phyloP scores from a whole-genome alignment of 2,329 filamentous ascomycete genomes.

The Aaosphaeria arxii region DNA sequence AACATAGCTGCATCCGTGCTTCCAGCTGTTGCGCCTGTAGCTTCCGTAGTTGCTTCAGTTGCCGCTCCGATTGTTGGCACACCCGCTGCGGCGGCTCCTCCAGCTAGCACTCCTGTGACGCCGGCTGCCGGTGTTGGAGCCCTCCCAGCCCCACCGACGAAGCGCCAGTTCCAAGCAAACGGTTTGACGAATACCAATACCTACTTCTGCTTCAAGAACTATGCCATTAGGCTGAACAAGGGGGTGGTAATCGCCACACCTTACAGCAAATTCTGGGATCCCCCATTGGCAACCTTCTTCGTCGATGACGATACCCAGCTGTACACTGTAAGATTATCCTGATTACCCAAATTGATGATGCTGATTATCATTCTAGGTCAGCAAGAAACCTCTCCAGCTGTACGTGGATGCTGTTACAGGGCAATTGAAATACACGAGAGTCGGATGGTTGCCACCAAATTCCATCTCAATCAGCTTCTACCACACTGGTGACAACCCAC shows the following conservation, averaged over 20 bases:
- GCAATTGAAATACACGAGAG: conserved; percentile 20
- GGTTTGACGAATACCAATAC: too few species aligned
- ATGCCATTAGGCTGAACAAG: conserved; percentile 20
- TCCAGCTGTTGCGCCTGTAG: too few species aligned
- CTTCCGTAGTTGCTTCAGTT: too few species aligned
- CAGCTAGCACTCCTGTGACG: too few species aligned
- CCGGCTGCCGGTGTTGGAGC: too few species aligned
- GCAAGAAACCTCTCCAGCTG: conserved; percentile 24
- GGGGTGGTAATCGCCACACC: conserved; percentile 25
- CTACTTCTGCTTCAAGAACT: conserved; percentile 8
- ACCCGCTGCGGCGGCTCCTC: too few species aligned
- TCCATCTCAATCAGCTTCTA: conserved; percentile 21
- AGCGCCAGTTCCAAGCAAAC: too few species aligned
- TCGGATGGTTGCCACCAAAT: conserved; percentile 21
- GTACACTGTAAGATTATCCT: conserved; percentile 18
- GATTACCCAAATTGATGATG: background rate
- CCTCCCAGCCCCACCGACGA: too few species aligned
- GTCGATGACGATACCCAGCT: conserved; percentile 24
- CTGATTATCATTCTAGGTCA: conserved; percentile 13
- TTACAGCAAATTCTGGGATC: conserved; percentile 26
- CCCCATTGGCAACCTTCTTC: conserved; percentile 24
- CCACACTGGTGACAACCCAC: conserved; percentile 25
- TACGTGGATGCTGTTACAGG: conserved; percentile 20
- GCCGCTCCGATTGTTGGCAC: too few species aligned
- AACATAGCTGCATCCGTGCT: too few species aligned